phyloP scores from a whole-genome alignment of 192 early-diverging fungal genomes.

The Linnemannia exigua region DNA sequence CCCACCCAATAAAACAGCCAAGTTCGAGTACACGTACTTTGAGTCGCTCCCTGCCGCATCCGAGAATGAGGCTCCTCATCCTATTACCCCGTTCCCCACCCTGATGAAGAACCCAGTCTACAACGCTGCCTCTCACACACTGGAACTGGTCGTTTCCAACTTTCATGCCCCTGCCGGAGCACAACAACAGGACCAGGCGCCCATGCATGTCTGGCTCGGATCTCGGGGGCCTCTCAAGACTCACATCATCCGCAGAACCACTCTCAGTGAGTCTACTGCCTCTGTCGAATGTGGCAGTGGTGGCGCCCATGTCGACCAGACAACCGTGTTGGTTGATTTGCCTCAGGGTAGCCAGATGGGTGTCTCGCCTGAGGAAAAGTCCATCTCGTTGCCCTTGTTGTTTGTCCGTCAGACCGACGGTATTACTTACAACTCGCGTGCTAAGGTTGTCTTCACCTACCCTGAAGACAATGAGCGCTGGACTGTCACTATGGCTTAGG shows the following conservation, averaged over 20 bases:
- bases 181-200: conserved; percentile 23
- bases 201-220: conserved; percentile 66
- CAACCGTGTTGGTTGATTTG: conserved; percentile 42
- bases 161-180: conserved; percentile 48
- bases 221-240: conserved; percentile 60
- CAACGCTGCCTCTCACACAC: conserved; percentile 55
- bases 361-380: conserved; percentile 19
- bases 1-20: conserved; percentile 25
- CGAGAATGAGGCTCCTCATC: conserved; percentile 24
- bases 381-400: conserved; percentile 31
- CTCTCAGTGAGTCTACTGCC: neutral
- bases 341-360: conserved; percentile 32
- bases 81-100: conserved; percentile 55
- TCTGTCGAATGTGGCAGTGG: neutral
- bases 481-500: conserved; percentile 43
- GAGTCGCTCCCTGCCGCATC: conserved; percentile 47
- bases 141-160: conserved; percentile 58
- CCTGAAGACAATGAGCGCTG: conserved; percentile 44
- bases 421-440: conserved; percentile 53
- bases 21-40: conserved; percentile 62
- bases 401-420: conserved; percentile 48
- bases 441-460: conserved; percentile 41
- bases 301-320: conserved; percentile 19
- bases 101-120: conserved; percentile 57
- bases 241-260: conserved; percentile 38